Evolutionary conservation across 441 rosid genomes (phyloP), one percentile per base, ranked within the genome.

Genomic region (Populus hybrid): DNA sequence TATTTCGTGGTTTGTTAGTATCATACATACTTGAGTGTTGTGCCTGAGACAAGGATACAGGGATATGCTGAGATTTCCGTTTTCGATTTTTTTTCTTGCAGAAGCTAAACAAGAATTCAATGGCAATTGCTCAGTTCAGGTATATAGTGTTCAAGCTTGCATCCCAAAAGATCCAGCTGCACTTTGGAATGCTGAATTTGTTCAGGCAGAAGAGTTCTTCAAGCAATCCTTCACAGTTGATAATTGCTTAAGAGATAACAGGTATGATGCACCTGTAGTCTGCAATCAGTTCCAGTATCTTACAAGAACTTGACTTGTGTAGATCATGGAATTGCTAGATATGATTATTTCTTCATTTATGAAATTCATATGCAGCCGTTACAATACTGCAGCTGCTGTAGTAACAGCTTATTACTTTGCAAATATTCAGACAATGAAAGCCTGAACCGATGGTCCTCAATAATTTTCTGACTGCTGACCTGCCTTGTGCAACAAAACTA

Each of bases 241-340:
- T 69, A 91, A 95, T 89, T 95, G 97, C 84, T 89, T 92, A 86
- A 92, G 97, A 86, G 95, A 89, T 79, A 94, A 91, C 86, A 89
- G 97, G 99, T 92, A 76, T 8, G 72, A 32, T 75, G 36, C 57
- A 6, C 24, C 16, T 77, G 18, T 38, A 30, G 28, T 59, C 50
- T 71, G 59, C 36, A 50, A 23, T 71, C 74, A 46, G 14, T 24
- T 34, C 63, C 46, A 67, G 59, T 23, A 61, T 9, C 24, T 10
- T 7, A 35, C 26, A 53, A n/a, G 38, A 67, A 38, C 21, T 78
- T 72, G 61, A 5, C 69, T 38, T 42, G 12, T 28, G 30, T 38
- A 71, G 68, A 38, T 46, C 57, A 30, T 7, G 6, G 4, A 30
- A 21, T 72, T 38, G 5, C 21, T 28, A 19, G 59, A 40, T 79